Base-by-base conservation (phyloP, 2,329 filamentous ascomycete genomes). In the Blumeria graminis region DNA sequence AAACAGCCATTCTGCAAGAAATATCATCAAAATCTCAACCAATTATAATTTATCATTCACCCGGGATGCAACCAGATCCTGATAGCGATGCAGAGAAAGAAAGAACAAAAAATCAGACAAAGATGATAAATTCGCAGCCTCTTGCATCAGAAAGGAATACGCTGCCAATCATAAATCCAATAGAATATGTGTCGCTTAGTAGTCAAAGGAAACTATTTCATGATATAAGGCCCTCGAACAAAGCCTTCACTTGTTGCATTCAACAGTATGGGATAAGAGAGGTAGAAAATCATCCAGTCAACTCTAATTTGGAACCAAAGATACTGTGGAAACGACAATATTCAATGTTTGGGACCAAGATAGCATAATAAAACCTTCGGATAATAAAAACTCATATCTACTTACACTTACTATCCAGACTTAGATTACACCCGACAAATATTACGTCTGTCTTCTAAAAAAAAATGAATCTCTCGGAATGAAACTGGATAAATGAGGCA, bases 241-340 rank as follows among this genome's bases (percentile, higher is more conserved):
- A 70, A 36, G 77, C 82, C 0, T 87, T 88, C 63, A 68, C 71
- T 1, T 88, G 84, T 65, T 86, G 82, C 62, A 74, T 89, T 59
- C 74, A 74, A 60, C 81, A 88, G 65, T 88, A 84, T 61, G 84
- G 83, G 6, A 69, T 84, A 50, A 71, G 68, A 56, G 66, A 73
- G 1, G 16, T 48, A 3, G 65, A 66, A 58, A 57, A 58, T 1
- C 68, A 77, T 59, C 65, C 68, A 14, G 60, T 57, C 5, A 71
- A 71, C 60, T 72, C 70, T 1, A 66, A 74, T 61, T 28, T 28
- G 22, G 22, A 28, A 4, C 22, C 22, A 28, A 28, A 28, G 22
- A 28, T 28, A 28, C 22, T 28, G 4, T 28, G 22, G 22, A 28
- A 28, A 28, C 22, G 22, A 28, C 22, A 28, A 28, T 28, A 28